Evolutionary conservation across 495 filamentous ascomycete genomes (phyloP), one percentile per base, ranked within the genome.

Genomic region (Talaromyces trachyspermus): DNA sequence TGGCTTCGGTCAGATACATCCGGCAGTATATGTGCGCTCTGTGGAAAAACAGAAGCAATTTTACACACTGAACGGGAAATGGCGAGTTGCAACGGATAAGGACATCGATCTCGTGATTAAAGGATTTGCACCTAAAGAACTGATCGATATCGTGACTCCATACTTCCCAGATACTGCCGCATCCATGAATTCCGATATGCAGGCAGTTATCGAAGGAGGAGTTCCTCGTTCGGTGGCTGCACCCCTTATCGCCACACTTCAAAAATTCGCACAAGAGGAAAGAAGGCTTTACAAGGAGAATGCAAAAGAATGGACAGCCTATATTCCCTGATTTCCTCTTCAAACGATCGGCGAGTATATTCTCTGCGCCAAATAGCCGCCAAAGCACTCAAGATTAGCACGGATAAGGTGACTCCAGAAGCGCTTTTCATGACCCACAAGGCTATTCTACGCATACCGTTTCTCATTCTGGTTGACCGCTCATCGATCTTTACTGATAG

Each of bases 11-110:
- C 54, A 73, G 5, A 61, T 76, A 40, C 68, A 66, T 4, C 65
- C 86, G n/a, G 85, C 80, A 22, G 73, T 94, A 22, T 89, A 83
- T 56, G 68, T 91, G 10, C 79, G 78, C 17, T 74, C 77, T 11
- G 57, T 86, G 42, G 74, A 79, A 36, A 70, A 66, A 43, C 73
- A 79, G 45, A 64, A 70, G 39, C 86, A 94, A 46, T 89, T 85
- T 57, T 89, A 89, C 58, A 83, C 81, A 0, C 71, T 72, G 38
- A 69, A 75, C 23, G 89, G 89, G 18, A 79, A 80, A 51, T 94
- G 86, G 86, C 68, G 84, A n/a, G 69, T 83, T 27, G 68, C 70
- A 39, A 54, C 50, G 2, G 50, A 61, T 5, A 53, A 64, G 33
- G 55, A 64, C 37, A 54, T 81, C 5, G 69, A 77, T 39, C 91